Conservation (phyloP, 345 rosid genomes). For the Heritiera fomes region DNA sequence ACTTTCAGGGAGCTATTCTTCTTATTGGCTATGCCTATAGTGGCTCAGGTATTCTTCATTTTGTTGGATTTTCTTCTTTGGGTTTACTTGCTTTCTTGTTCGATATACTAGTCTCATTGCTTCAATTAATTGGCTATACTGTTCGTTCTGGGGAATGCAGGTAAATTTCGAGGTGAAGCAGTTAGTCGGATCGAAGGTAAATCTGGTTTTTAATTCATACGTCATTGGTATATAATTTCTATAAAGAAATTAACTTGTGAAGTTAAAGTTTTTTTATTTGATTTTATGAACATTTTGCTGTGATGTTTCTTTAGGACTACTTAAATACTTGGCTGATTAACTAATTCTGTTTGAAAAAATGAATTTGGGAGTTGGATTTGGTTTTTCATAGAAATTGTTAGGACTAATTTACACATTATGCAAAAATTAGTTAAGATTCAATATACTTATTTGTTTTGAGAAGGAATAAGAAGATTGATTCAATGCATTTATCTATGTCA, state of each 20-base stretch:
- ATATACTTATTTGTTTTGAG: background rate
- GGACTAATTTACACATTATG: background rate
- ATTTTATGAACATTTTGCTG: background rate
- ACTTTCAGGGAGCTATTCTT: constrained; percentile 81
- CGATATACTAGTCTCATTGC: background rate
- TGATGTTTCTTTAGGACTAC: background rate
- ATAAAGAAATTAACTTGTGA: background rate
- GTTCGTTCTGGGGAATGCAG: constrained; percentile 31
- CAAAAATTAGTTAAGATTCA: background rate
- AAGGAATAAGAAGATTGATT: background rate
- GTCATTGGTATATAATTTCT: background rate
- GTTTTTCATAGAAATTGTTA: background rate
- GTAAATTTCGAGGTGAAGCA: constrained; percentile 57
- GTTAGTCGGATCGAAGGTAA: constrained; percentile 63
- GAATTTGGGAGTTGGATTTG: background rate
- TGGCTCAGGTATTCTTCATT: constrained; percentile 53
- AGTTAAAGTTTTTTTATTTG: background rate
- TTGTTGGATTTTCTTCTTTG: constrained; percentile 13
- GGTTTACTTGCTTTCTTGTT: background rate
- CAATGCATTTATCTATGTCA: no score
- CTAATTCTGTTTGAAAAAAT: background rate
- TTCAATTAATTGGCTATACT: background rate
- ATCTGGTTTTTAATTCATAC: background rate
- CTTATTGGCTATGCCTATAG: constrained; percentile 71
- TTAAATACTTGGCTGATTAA: background rate